Evolutionary conservation across 257 asterid species (phyloP), one percentile per base, ranked within the genome.

Genomic region (Ballota nigra): DNA sequence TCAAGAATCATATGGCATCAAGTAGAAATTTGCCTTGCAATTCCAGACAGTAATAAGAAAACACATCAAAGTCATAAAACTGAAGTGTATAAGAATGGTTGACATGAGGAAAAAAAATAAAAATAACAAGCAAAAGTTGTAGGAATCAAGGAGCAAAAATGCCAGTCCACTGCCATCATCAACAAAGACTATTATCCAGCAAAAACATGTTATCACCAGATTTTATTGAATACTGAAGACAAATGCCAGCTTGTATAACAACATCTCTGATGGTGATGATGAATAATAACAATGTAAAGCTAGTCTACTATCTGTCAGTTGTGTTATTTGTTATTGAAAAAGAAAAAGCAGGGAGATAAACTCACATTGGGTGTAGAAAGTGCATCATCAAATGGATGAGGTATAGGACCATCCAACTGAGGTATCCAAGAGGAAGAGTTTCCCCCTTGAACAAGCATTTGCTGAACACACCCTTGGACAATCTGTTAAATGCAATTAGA

Each of bases 311-410:
- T 22, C 49, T 59, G 57, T 36, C 5, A 22, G 4, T 12, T 4
- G 67, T 1, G 24, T n/a, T 2, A 40, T 60, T 57, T 45, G 65
- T 34, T 22, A 63, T 56, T 29, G 55, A 63, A 57, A 60, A 43
- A 78, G 40, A 20, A 61, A 24, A 57, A 13, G 15, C 19, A 45
- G 58, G 70, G 64, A 60, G 49, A 67, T 49, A 71, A 71, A 72
- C 91, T 80, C 76, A 92, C 98, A 79, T 88, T 92, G 31, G 97
- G 98, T n/a, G 98, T 90, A 36, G 98, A 85, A 28, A 88, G 96
- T 22, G 70, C 83, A n/a, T 92, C 97, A 80, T 90, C 97, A 53
- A 90, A 90, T 55, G 96, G 89, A 85, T 86, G 96, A 61, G 95
- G 91, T 13, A 83, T 83, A 58, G 97, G 98, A 18, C 98, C 98